phyloP scores from a whole-genome alignment of 768 basidiomycete genomes.

The Lactarius hengduanensis region DNA sequence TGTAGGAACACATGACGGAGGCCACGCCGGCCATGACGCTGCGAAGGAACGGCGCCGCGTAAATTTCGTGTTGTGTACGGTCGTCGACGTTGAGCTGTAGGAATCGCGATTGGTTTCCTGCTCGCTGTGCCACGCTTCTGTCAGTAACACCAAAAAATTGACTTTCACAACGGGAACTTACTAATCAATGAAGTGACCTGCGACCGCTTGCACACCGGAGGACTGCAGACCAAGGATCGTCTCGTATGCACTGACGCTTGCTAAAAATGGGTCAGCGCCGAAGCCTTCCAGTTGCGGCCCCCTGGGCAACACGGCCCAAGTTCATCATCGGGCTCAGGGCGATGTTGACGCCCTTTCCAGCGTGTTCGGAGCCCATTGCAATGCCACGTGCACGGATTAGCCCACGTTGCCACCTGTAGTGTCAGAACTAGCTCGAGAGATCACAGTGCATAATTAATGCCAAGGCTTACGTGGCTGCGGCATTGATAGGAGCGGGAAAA shows the following conservation, averaged over 20 bases:
- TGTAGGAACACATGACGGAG: constrained; percentile 76
- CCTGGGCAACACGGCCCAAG: constrained; percentile 74
- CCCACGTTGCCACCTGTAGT: constrained; percentile 63
- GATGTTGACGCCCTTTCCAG: constrained; percentile 80
- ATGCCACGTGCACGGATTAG: constrained; percentile 75
- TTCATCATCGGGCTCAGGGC: constrained; percentile 85
- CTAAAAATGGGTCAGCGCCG: constrained; percentile 83
- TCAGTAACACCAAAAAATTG: neutral
- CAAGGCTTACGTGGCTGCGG: constrained; percentile 70
- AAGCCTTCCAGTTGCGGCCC: constrained; percentile 97
- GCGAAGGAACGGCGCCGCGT: constrained; percentile 65
- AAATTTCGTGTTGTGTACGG: constrained; percentile 74
- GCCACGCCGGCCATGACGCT: constrained; percentile 74
- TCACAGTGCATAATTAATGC: neutral
- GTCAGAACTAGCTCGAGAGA: neutral
- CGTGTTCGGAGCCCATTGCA: constrained; percentile 83
- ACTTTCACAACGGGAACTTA: constrained; percentile 35
- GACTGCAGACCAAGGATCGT: constrained; percentile 83
- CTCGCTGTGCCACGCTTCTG: constrained; percentile 44
- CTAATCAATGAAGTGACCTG: constrained; percentile 82
- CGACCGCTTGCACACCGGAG: constrained; percentile 80
- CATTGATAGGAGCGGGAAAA: constrained; percentile 83
- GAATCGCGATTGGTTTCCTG: constrained; percentile 61
- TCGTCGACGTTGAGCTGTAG: constrained; percentile 72
- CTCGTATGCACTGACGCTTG: constrained; percentile 74